These are phyloP conservation scores for Sclerotinia subarctica DNA, from an alignment of 2,329 filamentous ascomycete species.

Conservation along the genomic window DNA sequence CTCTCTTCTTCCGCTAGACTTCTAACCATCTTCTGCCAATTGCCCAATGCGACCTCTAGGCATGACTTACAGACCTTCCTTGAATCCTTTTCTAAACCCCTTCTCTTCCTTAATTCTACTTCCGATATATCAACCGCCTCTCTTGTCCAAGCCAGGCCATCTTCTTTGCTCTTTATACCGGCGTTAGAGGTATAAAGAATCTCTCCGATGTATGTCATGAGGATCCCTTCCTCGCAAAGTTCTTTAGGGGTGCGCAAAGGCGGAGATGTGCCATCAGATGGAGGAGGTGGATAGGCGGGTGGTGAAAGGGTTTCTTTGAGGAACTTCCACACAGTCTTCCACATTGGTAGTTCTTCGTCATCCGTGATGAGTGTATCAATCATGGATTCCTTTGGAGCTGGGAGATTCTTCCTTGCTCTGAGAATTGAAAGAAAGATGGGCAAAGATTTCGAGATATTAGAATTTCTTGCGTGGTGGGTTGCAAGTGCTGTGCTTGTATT, in stretches of 20 bases:
- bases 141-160: constrained; percentile 83
- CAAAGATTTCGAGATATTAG: constrained; percentile 65
- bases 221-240: constrained; percentile 77
- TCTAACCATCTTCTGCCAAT: constrained; percentile 80
- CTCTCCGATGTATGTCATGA: constrained; percentile 90
- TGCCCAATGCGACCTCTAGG: constrained; percentile 69
- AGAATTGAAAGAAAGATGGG: constrained; percentile 84
- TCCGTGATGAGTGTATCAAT: constrained; percentile 22
- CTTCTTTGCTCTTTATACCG: constrained; percentile 48
- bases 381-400: constrained; percentile 37
- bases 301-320: constrained; percentile 41
- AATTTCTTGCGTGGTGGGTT: constrained; percentile 69
- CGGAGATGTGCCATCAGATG: constrained; percentile 64
- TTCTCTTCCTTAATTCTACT: constrained; percentile 53
- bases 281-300: constrained; percentile 67
- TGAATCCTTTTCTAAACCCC: constrained; percentile 37
- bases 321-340: constrained; percentile 34
- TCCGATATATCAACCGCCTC: constrained; percentile 82
- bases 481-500: constrained; percentile 73
- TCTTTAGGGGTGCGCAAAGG: constrained; percentile 63
- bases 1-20: constrained; percentile 48
- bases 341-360: constrained; percentile 27
- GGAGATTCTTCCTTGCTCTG: constrained; percentile 66
- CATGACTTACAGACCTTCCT: constrained; percentile 71
- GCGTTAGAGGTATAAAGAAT: constrained; percentile 71